These are phyloP conservation scores for Candida sojae DNA, from an alignment of 1,139 yeast species.

Conservation along the genomic window DNA sequence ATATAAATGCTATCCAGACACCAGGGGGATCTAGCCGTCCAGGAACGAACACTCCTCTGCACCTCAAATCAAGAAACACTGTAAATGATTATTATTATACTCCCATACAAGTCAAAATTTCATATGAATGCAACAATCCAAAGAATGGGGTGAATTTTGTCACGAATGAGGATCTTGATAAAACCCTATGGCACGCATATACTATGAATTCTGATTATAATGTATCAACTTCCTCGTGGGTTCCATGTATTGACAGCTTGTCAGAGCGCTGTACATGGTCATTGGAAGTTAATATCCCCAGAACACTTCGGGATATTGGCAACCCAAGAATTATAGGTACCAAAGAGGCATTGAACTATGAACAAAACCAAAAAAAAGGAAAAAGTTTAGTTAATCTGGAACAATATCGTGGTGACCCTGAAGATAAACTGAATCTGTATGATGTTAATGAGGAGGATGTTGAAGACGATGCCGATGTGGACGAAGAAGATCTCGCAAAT, in stretches of 20 bases:
- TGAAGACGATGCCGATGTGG: conserved; percentile 35
- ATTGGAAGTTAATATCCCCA: conserved; percentile 77
- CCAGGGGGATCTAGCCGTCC: conserved; percentile 39
- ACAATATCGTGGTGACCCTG: background rate
- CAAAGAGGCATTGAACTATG: conserved; percentile 20
- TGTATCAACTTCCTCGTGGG: conserved; percentile 90
- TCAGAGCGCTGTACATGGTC: conserved; percentile 96
- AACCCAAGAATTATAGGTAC: conserved; percentile 45
- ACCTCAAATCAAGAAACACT: conserved; percentile 34
- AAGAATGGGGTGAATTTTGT: conserved; percentile 77
- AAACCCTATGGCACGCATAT: conserved; percentile 74
- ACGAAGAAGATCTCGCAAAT: conserved; percentile 51
- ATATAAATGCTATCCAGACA: conserved; percentile 43
- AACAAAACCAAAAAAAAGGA: conserved; percentile 12
- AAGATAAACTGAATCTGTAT: conserved; percentile 6
- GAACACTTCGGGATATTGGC: conserved; percentile 75
- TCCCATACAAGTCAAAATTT: conserved; percentile 72
- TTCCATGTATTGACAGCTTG: conserved; percentile 89
- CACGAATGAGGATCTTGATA: conserved; percentile 45
- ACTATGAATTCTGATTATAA: conserved; percentile 80
- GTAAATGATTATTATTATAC: conserved; percentile 50
- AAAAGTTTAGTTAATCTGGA: background rate
- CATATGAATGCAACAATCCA: conserved; percentile 66
- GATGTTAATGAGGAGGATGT: conserved; percentile 15
- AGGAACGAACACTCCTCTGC: conserved; percentile 39